Evolutionary conservation across 2,329 filamentous ascomycete species (phyloP).

Genomic region (Colletotrichum horii): DNA sequence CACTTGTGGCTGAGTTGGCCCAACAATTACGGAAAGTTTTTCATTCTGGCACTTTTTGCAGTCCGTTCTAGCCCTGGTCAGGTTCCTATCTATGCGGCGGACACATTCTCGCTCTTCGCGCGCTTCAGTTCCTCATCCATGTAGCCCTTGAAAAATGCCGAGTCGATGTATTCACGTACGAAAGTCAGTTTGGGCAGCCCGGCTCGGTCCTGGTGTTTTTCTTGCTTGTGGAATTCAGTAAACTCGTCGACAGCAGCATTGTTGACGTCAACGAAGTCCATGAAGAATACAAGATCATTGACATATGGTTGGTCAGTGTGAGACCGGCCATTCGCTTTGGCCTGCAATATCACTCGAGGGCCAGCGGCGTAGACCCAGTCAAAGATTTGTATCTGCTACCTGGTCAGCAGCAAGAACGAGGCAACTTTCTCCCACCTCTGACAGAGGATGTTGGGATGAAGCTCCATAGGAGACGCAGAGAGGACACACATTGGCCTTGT

Average conservation of each 20-base stretch:
- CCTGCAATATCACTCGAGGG: background rate
- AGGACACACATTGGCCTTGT: background rate
- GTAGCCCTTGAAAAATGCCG: background rate
- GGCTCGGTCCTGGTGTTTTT: background rate
- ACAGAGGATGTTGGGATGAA: background rate
- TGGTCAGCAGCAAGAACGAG: background rate
- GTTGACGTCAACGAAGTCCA: background rate
- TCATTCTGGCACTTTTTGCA: background rate
- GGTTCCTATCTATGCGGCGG: background rate
- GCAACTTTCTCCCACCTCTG: background rate
- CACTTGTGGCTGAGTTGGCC: background rate
- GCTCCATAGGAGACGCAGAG: background rate
- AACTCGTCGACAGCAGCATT: background rate
- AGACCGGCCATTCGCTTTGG: background rate
- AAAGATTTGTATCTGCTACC: background rate
- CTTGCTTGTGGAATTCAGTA: background rate
- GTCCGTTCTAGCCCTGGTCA: background rate
- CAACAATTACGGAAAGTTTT: background rate
- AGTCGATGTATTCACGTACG: background rate
- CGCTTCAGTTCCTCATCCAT: background rate
- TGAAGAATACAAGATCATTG: background rate
- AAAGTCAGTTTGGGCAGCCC: background rate
- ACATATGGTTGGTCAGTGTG: background rate
- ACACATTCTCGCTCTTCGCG: background rate
- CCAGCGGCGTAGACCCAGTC: background rate